Conservation (phyloP, 495 filamentous ascomycete genomes). For the Hamigera avellanea region DNA sequence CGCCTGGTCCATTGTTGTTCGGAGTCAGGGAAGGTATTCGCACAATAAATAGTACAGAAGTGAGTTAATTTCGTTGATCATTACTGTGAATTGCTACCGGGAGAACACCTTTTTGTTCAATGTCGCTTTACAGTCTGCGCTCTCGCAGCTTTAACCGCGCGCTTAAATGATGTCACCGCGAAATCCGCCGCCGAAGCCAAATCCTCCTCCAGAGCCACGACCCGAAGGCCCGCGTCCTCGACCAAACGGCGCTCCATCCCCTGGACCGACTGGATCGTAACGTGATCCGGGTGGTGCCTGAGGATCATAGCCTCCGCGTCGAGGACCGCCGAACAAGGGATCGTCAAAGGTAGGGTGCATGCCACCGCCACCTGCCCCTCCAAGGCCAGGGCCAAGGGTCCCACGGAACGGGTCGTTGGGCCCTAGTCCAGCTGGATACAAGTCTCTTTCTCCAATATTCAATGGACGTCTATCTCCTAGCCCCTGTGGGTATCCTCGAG, state of each 20-base stretch:
- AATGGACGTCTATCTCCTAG: constrained; percentile 43
- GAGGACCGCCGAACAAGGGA: constrained; percentile 58
- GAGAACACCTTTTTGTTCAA: too few species aligned
- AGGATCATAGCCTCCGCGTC: constrained; percentile 29
- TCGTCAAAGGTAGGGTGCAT: constrained; percentile 98
- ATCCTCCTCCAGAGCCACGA: constrained; percentile 31
- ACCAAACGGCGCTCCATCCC: constrained; percentile 41
- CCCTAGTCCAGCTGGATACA: constrained; percentile 79
- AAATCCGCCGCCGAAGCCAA: constrained; percentile 48
- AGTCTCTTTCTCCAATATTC: constrained; percentile 69
- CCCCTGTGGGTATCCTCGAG: constrained; percentile 35
- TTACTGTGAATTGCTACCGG: too few species aligned
- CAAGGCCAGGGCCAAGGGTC: constrained; percentile 43
- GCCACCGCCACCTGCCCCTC: constrained; percentile 50
- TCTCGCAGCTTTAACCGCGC: background rate
- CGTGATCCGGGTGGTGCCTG: constrained; percentile 46
- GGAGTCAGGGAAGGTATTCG: too few species aligned
- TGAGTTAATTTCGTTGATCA: too few species aligned
- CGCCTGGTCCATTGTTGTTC: constrained; percentile 1
- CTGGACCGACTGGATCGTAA: constrained; percentile 80
- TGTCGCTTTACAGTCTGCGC: too few species aligned
- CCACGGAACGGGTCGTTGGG: constrained; percentile 71
- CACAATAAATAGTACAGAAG: too few species aligned
- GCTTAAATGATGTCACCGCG: constrained; percentile 57
- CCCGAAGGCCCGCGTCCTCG: constrained; percentile 33